Evolutionary conservation across 2,329 filamentous ascomycete genomes (phyloP).

Genomic region (Orbilia quercus): DNA sequence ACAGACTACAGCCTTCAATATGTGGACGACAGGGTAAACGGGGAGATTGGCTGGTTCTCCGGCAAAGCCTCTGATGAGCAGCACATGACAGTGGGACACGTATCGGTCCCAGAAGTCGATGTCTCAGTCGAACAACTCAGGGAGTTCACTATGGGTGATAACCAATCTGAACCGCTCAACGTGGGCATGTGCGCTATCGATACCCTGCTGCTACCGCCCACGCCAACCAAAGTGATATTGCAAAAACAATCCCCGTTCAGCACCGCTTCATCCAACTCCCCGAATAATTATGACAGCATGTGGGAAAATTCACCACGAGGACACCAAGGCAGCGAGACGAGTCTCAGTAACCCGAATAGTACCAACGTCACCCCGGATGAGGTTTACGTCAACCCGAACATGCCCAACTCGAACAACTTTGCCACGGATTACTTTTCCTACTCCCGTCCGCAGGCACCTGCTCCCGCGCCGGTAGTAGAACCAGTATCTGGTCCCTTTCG

Average conservation of each 20-base stretch:
- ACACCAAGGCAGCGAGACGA: conserved; percentile 47
- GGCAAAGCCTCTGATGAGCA: conserved; percentile 13
- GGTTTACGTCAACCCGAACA: conserved; percentile 46
- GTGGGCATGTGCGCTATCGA: conserved; percentile 37
- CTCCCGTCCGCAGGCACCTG: conserved; percentile 14
- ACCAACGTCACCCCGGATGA: conserved; percentile 54
- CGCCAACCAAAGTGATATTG: conserved; percentile 1
- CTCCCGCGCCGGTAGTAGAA: background rate
- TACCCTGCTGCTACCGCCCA: conserved; percentile 20
- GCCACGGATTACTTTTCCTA: conserved; percentile 51
- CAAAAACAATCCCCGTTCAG: conserved; percentile 40
- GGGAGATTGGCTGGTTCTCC: conserved; percentile 39
- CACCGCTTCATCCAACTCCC: conserved; percentile 52
- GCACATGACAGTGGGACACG: conserved; percentile 26
- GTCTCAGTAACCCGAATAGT: conserved; percentile 49
- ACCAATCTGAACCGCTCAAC: conserved; percentile 8
- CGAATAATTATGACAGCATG: conserved; percentile 43
- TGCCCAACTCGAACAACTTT: conserved; percentile 30
- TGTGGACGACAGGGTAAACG: conserved; percentile 39
- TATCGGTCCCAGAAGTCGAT: conserved; percentile 24
- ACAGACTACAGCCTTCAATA: conserved; percentile 51
- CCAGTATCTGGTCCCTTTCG: conserved; percentile 1
- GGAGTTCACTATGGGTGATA: conserved; percentile 22
- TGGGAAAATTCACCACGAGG: conserved; percentile 42
- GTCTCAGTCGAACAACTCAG: conserved; percentile 13